Evolutionary conservation across 2,329 filamentous ascomycete genomes (phyloP).

Genomic region (Colletotrichum camelliae): DNA sequence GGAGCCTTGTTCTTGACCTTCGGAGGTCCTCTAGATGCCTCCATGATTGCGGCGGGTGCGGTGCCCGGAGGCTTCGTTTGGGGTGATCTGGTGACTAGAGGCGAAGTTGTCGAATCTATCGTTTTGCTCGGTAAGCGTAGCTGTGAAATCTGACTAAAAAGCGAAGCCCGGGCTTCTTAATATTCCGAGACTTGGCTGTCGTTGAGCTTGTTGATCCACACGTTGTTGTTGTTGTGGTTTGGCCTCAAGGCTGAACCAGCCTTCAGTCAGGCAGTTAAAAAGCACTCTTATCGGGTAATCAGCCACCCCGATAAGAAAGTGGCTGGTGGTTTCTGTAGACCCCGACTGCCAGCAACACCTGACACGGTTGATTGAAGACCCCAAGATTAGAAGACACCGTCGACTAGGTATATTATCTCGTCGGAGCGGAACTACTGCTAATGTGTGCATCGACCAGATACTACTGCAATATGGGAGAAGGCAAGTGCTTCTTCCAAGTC

Average conservation of each 20-base stretch:
- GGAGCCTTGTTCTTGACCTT: slow-evolving; percentile 99
- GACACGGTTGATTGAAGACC: background rate
- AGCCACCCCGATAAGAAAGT: background rate
- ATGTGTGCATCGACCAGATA: background rate
- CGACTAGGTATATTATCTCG: background rate
- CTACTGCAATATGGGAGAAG: background rate
- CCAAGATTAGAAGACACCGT: background rate
- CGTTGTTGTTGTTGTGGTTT: background rate
- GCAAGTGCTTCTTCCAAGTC: background rate
- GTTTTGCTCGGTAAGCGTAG: background rate
- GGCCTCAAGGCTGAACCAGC: background rate
- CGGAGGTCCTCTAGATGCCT: slow-evolving; percentile 87
- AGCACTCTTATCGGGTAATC: background rate
- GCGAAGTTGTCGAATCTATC: background rate
- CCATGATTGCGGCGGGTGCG: slow-evolving; percentile 64
- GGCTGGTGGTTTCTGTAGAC: background rate
- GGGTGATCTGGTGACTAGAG: background rate
- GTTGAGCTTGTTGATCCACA: background rate
- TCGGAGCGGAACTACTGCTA: background rate
- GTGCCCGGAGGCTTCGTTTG: background rate
- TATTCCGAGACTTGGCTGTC: background rate
- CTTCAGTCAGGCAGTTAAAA: background rate
- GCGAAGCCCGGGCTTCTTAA: background rate
- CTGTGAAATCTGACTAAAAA: background rate
- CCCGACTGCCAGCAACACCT: background rate